phyloP scores from a whole-genome alignment of 2,329 filamentous ascomycete genomes.

The Rutstroemia sp. region DNA sequence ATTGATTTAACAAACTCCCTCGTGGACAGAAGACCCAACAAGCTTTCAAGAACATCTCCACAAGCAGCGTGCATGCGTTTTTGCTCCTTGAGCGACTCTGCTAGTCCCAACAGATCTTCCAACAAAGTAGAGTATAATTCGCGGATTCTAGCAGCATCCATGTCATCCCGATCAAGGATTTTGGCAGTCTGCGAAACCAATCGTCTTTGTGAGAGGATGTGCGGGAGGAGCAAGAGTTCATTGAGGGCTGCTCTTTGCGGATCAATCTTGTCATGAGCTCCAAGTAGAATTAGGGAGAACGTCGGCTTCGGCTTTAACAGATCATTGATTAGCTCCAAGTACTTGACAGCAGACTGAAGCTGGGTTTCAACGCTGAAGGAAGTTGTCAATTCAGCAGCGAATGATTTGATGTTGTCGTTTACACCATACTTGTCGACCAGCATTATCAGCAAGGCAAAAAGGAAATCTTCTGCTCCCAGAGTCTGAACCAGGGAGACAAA shows the following conservation, averaged over 20 bases:
- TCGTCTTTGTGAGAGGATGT: slow-evolving; percentile 50
- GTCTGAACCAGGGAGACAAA: slow-evolving; percentile 83
- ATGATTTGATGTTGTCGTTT: slow-evolving; percentile 66
- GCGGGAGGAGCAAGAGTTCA: slow-evolving; percentile 49
- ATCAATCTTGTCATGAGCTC: slow-evolving; percentile 44
- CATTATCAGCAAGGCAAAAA: slow-evolving; percentile 83
- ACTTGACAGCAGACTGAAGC: slow-evolving; percentile 68
- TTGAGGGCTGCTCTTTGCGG: slow-evolving; percentile 44
- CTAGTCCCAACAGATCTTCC: slow-evolving; percentile 57
- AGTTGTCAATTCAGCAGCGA: slow-evolving; percentile 67
- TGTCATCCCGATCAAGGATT: slow-evolving; percentile 54
- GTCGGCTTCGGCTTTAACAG: slow-evolving; percentile 67
- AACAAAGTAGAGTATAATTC: slow-evolving; percentile 62
- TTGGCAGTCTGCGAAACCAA: slow-evolving; percentile 48
- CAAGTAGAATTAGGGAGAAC: slow-evolving; percentile 66
- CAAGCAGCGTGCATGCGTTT: slow-evolving; percentile 50
- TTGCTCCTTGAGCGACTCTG: slow-evolving; percentile 53
- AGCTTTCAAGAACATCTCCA: slow-evolving; percentile 65
- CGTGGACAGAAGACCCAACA: slow-evolving; percentile 81
- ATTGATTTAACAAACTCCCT: slow-evolving; percentile 84
- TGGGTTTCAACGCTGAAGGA: slow-evolving; percentile 69
- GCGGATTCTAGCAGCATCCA: slow-evolving; percentile 58
- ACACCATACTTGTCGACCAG: slow-evolving; percentile 81
- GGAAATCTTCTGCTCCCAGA: slow-evolving; percentile 75
- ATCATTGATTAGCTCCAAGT: slow-evolving; percentile 68